These are phyloP conservation scores for Haplosporangium sp. DNA, from an alignment of 371 early-diverging fungal species.

Conservation along the genomic window DNA sequence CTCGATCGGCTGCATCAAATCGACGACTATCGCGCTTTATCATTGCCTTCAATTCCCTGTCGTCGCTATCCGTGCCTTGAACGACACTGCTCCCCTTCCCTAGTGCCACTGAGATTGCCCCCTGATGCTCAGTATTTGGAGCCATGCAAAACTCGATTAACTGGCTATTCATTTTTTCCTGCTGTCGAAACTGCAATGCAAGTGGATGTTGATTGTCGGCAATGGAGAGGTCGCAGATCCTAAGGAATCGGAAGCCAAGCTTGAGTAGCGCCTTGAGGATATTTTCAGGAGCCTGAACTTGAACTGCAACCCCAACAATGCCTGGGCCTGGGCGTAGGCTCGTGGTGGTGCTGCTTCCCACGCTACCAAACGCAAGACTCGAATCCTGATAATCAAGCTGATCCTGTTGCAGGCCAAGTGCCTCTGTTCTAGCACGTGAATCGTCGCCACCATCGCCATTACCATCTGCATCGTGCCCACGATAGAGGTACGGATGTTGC, in stretches of 20 bases:
- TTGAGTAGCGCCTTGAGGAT: slow-evolving; percentile 30
- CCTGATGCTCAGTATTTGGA: slow-evolving; percentile 12
- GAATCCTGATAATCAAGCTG: slow-evolving; percentile 32
- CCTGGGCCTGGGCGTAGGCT: slow-evolving; percentile 52
- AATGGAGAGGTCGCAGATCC: slow-evolving; percentile 48
- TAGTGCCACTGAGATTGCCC: too few relatives aligned
- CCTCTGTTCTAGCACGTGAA: too few relatives aligned
- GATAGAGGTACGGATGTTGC: neutral
- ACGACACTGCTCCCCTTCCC: too few relatives aligned
- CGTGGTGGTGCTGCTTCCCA: slow-evolving; percentile 47
- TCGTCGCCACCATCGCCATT: slow-evolving; percentile 10
- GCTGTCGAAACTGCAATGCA: slow-evolving; percentile 43
- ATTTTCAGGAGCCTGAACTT: slow-evolving; percentile 43
- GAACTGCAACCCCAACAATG: slow-evolving; percentile 49
- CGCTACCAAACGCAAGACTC: slow-evolving; percentile 46
- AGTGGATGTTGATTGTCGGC: slow-evolving; percentile 38
- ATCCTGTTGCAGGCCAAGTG: neutral
- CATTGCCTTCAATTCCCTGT: slow-evolving; percentile 1
- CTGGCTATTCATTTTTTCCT: slow-evolving; percentile 39
- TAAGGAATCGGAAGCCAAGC: slow-evolving; percentile 50
- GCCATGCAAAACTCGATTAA: slow-evolving; percentile 54
- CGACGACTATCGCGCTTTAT: neutral
- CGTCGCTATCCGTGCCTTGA: neutral
- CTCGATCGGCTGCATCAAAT: slow-evolving; percentile 18
- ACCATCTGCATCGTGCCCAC: neutral